Percentiles rank a stretch among this genome's conserved stretches.
phyloP scores from a whole-genome alignment of 345 rosid species.

The Aquilaria sinensis region DNA sequence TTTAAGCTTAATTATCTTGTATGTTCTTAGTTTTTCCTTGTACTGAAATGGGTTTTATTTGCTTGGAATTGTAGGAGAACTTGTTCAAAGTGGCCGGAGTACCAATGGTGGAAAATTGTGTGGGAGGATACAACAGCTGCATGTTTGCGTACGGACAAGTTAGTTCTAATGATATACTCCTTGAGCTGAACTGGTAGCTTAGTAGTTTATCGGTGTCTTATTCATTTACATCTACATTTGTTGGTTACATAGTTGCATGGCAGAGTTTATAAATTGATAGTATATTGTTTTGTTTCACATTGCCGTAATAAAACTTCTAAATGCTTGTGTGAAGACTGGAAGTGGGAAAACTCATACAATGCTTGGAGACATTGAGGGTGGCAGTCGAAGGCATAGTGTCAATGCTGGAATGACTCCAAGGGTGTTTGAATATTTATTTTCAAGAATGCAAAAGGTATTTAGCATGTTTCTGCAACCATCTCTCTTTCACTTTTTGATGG shows the following conservation, averaged over 20 bases:
- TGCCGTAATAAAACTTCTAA: neutral
- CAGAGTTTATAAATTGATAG: neutral
- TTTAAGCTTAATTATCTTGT: neutral
- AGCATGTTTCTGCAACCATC: neutral
- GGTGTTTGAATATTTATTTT: constrained; percentile 84
- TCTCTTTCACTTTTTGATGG: too few relatives aligned
- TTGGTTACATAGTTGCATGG: too few relatives aligned
- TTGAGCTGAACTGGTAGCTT: too few relatives aligned
- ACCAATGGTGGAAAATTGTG: constrained; percentile 96
- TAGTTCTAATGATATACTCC: constrained; percentile 13
- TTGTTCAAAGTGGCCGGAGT: constrained; percentile 90
- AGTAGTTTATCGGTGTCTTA: too few relatives aligned
- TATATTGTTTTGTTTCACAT: neutral
- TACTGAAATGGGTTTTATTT: constrained; percentile 7
- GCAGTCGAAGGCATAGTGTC: constrained; percentile 90
- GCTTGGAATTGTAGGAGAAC: constrained; percentile 48
- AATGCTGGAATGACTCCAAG: constrained; percentile 97
- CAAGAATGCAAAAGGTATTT: constrained; percentile 88
- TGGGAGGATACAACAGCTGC: constrained; percentile 96
- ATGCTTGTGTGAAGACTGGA: constrained; percentile 61
- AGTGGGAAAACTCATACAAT: constrained; percentile 99
- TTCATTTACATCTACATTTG: too few relatives aligned
- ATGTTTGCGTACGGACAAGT: constrained; percentile 99
- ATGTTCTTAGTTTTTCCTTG: neutral
- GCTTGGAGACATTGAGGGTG: constrained; percentile 99